Conservation (phyloP, 108 stramenopile species). For the Bacterosira constricta region DNA sequence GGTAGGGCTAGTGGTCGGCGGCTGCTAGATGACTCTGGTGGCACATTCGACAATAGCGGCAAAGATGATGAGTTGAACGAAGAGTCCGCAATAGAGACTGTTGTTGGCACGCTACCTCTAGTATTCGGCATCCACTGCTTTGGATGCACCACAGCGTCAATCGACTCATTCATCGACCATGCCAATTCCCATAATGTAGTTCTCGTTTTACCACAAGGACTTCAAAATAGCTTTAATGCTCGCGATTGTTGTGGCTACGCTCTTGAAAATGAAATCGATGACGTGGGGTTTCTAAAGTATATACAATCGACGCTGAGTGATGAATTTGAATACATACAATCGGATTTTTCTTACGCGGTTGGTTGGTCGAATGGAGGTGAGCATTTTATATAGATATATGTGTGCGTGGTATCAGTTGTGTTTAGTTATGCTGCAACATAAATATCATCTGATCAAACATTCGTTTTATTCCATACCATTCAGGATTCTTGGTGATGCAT, state of each 20-base stretch:
- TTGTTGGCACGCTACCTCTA: conserved; percentile 37
- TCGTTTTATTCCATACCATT: neutral
- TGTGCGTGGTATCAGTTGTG: no score
- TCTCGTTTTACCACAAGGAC: conserved; percentile 52
- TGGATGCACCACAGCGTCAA: conserved; percentile 38
- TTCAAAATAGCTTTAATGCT: conserved; percentile 56
- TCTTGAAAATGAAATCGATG: conserved; percentile 54
- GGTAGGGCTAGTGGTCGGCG: neutral
- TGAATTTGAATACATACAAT: conserved; percentile 21
- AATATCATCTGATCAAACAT: no score
- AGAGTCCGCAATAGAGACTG: neutral
- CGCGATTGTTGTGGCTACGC: conserved; percentile 66
- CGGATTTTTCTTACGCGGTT: conserved; percentile 44
- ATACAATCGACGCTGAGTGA: conserved; percentile 32
- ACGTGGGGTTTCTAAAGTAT: conserved; percentile 49
- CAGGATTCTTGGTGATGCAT: conserved; percentile 51
- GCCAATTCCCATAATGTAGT: conserved; percentile 47
- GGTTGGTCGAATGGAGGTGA: conserved; percentile 71
- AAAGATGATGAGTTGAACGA: neutral
- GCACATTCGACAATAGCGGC: neutral
- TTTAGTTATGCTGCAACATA: no score
- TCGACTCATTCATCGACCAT: conserved; percentile 17
- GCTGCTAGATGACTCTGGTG: neutral
- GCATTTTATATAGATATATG: no score
- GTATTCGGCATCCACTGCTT: conserved; percentile 61